Percentiles rank a stretch among this genome's conserved stretches.
These are phyloP conservation scores for Cyclotella choctawhatcheeana DNA, from an alignment of 108 stramenopile species.

Conservation along the genomic window DNA sequence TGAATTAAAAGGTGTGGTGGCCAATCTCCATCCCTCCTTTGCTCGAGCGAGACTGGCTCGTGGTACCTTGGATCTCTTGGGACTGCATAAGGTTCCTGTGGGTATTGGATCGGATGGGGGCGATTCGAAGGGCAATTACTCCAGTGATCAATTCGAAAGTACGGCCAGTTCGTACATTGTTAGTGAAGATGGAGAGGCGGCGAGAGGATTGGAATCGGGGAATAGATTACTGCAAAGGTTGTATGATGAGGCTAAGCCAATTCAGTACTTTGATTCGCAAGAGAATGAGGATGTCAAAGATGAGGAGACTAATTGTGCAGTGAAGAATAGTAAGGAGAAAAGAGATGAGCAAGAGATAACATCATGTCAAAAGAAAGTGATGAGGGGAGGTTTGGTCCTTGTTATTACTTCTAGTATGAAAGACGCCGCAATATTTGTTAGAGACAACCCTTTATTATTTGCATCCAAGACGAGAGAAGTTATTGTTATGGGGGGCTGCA, in stretches of 20 bases:
- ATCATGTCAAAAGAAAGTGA: slow-evolving; percentile 17
- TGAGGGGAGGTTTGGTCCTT: slow-evolving; percentile 40
- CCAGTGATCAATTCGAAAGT: slow-evolving; percentile 47
- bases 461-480: slow-evolving; percentile 51
- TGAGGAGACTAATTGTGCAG: slow-evolving; percentile 1
- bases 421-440: slow-evolving; percentile 50
- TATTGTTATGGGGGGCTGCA: slow-evolving; percentile 53
- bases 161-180: slow-evolving; percentile 52
- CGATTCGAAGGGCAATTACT: slow-evolving; percentile 28
- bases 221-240: slow-evolving; percentile 44
- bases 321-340: background rate
- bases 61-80: slow-evolving; percentile 50
- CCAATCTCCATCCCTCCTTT: slow-evolving; percentile 48
- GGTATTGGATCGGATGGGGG: slow-evolving; percentile 57
- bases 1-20: slow-evolving; percentile 42
- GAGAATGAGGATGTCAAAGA: slow-evolving; percentile 18
- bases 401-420: slow-evolving; percentile 55
- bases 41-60: slow-evolving; percentile 52
- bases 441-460: slow-evolving; percentile 49
- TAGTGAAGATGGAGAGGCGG: slow-evolving; percentile 46
- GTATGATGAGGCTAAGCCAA: slow-evolving; percentile 44
- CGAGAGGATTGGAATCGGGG: slow-evolving; percentile 43
- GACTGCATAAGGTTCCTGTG: slow-evolving; percentile 50
- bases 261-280: slow-evolving; percentile 32
- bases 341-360: slow-evolving; percentile 14